Evolutionary conservation across 2,329 filamentous ascomycete genomes (phyloP).

Genomic region (Rugonectria rugulosa): DNA sequence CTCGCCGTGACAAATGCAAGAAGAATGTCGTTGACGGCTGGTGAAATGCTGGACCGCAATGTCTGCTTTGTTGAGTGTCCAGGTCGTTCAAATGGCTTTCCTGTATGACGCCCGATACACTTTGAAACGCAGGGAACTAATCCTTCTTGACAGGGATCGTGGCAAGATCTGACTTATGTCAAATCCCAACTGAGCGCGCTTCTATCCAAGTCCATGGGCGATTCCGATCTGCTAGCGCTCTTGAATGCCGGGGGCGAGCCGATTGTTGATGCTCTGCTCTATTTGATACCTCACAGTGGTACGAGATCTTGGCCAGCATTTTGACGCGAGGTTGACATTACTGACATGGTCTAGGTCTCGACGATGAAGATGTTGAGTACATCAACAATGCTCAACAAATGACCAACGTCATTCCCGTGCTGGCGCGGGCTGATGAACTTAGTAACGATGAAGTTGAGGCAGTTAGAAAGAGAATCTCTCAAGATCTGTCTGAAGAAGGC

Average conservation of each 20-base stretch:
- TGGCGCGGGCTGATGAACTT: constrained; percentile 79
- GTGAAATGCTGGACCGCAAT: constrained; percentile 86
- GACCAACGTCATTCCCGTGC: constrained; percentile 85
- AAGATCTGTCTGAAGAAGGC: constrained; percentile 62
- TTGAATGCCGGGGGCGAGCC: constrained; percentile 83
- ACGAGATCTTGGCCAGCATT: constrained; percentile 44
- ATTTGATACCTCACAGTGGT: constrained; percentile 76
- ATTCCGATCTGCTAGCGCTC: constrained; percentile 77
- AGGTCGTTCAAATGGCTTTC: constrained; percentile 63
- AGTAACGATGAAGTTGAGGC: constrained; percentile 61
- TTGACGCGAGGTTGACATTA: neutral
- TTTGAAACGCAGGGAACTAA: constrained; percentile 27
- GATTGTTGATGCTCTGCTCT: constrained; percentile 86
- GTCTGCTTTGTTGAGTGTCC: constrained; percentile 92
- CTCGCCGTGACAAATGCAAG: constrained; percentile 62
- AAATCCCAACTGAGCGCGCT: constrained; percentile 54
- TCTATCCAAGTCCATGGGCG: constrained; percentile 64
- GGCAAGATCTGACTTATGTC: constrained; percentile 74
- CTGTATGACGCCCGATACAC: constrained; percentile 49
- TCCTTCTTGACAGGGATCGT: constrained; percentile 62
- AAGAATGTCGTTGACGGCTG: constrained; percentile 70
- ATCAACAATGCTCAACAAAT: constrained; percentile 73
- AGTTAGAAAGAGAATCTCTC: constrained; percentile 66
- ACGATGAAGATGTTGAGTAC: constrained; percentile 68
- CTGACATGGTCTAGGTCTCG: constrained; percentile 41